Evolutionary conservation across 148 eudicot species (phyloP), one percentile per base, ranked within the genome.

Genomic region (Fallopia convolvulus): DNA sequence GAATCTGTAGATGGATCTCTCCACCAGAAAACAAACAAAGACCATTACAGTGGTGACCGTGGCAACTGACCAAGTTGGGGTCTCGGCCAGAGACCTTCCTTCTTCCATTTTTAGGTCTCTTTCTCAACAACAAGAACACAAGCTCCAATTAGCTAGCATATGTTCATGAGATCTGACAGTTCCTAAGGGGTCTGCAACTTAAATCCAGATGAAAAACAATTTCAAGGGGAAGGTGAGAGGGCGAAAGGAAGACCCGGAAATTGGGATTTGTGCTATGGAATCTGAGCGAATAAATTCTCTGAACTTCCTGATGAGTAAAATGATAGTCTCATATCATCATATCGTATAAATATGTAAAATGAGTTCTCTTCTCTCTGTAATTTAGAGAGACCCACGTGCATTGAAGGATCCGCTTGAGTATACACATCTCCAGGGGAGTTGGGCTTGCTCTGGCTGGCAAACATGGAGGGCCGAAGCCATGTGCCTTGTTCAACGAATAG

Each of bases 61-160:
- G 72, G 99, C 99, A 70, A 95, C 99, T 13, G 99, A 88, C 99
- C 99, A 95, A 81, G 99, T 93, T 72, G 99, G 99, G 49, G 97
- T 95, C 75, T 87, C 99, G 63, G 89, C 91, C 74, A 95, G 84
- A 77, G 99, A 95, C 86, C 91, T 91, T 79, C 99, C 99, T 86
- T 85, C 85, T 77, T 97, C 90, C 21, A 83, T 53, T n/a, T 36
- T 9, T 33, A 58, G 44, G 79, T 80, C 60, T 84, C 86, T 79
- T 85, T 79, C 60, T 76, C 75, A 14, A 74, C 40, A n/a, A 32
- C 76, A 63, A 63, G 70, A 30, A 13, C 70, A 26, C 39, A 6
- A 63, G 18, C 70, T 63, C 70, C 30, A 60, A 23, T 33, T 60
- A 60, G 20, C 1, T 6, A 13, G 12, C 66, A 23, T 8, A 60